Evolutionary conservation across 129 eudicot species (phyloP), one percentile per base, ranked within the genome.

Genomic region (Lactuca sativa): DNA sequence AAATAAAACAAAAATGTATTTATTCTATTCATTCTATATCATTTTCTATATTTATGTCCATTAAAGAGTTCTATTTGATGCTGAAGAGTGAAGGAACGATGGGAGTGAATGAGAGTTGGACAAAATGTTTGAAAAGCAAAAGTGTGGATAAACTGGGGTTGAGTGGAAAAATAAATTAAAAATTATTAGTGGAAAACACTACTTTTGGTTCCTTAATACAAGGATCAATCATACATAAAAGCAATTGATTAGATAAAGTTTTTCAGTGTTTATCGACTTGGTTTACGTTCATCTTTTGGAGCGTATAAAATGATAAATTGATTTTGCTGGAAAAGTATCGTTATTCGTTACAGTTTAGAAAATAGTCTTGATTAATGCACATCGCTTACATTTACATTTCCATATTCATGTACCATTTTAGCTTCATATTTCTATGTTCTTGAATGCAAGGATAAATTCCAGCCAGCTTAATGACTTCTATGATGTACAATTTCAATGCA

Each of bases 81-180:
- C 10, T 34, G 60, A 16, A 47, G 18, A 49, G 59, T 9, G 74
- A 60, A 60, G 64, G 64, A 68, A 76, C 68, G 69, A 76, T 68
- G 74, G 63, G 60, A 69, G 74, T 67, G 80, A 76, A 76, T 67
- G 36, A 31, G 63, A 37, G 47, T 4, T 75, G 75, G 80, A 76
- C 80, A 76, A 68, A 31, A 76, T 76, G 80, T 76, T 64, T 76
- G 59, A 76, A 60, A 76, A 76, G 80, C 80, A 30, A 38, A 61
- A 68, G 80, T 57, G 62, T 11, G 58, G 58, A 64, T 64, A 13
- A 34, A 67, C 69, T 59, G 48, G 74, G 9, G 25, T 51, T 59
- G 25, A 53, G 80, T 67, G 69, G 74, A 67, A 49, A 67, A 67
- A 49, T 31, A 31, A 53, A 51, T 60, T 25, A 61, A 59, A 47